Percentiles rank a stretch among this genome's conserved stretches.
phyloP scores from a whole-genome alignment of 2,329 filamentous ascomycete species.

The Exutisphaerella laricina region DNA sequence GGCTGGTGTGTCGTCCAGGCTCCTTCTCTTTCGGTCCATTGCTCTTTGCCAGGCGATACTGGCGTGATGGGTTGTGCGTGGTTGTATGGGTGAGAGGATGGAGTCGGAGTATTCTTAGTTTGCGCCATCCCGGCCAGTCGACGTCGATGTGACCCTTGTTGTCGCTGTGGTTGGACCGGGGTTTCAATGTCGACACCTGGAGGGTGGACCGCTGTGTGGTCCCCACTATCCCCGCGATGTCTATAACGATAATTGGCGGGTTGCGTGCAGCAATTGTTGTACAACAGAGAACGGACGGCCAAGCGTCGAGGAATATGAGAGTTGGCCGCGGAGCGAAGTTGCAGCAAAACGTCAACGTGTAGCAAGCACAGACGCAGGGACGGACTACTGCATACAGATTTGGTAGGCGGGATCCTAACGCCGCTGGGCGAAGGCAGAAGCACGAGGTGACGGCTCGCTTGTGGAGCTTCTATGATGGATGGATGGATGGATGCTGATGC shows the following conservation, averaged over 20 bases:
- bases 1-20: constrained; percentile 3
- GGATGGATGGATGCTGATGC: too few species aligned
- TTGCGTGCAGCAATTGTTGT: too few species aligned
- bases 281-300: neutral
- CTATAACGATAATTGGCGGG: neutral
- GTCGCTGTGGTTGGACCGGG: neutral
- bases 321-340: too few species aligned
- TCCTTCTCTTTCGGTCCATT: constrained; percentile 8
- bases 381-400: neutral
- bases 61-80: constrained; percentile 5
- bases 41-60: constrained; percentile 6
- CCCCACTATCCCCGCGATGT: neutral
- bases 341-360: too few species aligned
- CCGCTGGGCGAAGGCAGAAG: neutral
- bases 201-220: too few species aligned
- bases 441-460: constrained; percentile 1
- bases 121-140: constrained; percentile 12
- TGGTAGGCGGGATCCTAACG: neutral
- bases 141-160: neutral
- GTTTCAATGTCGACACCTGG: neutral
- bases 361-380: constrained; percentile 1
- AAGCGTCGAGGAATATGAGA: constrained; percentile 1
- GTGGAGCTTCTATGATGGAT: neutral
- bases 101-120: neutral
- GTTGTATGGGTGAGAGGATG: neutral